These are phyloP conservation scores for Colletotrichum liaoningense DNA, from an alignment of 2,329 filamentous ascomycete genomes.

Conservation along the genomic window DNA sequence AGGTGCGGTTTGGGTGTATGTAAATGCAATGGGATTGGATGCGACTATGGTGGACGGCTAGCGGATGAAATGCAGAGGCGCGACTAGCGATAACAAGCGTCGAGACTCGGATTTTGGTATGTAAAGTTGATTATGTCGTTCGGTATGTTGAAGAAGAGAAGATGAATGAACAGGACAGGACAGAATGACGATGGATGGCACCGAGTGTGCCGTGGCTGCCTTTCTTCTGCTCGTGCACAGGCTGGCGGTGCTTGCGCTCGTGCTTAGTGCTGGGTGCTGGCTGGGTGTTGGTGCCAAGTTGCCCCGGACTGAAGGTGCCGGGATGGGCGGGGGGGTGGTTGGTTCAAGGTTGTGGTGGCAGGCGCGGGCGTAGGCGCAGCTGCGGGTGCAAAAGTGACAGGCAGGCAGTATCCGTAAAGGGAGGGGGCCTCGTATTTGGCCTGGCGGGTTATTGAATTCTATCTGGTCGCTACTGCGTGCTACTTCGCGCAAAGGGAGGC, in stretches of 20 bases:
- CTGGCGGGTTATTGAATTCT: background rate
- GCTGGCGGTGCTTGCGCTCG: background rate
- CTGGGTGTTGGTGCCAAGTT: slow-evolving; percentile 21
- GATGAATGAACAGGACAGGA: background rate
- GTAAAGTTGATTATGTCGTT: background rate
- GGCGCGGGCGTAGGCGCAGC: slow-evolving; percentile 10
- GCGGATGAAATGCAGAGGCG: background rate
- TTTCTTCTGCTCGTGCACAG: background rate
- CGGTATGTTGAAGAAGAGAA: background rate
- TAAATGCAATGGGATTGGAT: background rate
- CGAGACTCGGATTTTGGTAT: background rate
- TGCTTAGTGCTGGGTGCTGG: background rate
- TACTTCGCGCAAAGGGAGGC: slow-evolving; percentile 12
- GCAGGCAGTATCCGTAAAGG: background rate
- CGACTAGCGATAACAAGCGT: background rate
- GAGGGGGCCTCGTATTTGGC: background rate
- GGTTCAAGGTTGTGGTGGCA: slow-evolving; percentile 17
- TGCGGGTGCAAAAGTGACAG: background rate
- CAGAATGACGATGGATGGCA: background rate
- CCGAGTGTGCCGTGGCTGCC: slow-evolving; percentile 3
- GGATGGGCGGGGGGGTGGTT: slow-evolving; percentile 35
- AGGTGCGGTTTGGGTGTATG: background rate
- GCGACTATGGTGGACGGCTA: background rate
- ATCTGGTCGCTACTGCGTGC: background rate
- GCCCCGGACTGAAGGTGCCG: slow-evolving; percentile 36